Evolutionary conservation across 768 basidiomycete species (phyloP).

Genomic region (Hysterangium stoloniferum): DNA sequence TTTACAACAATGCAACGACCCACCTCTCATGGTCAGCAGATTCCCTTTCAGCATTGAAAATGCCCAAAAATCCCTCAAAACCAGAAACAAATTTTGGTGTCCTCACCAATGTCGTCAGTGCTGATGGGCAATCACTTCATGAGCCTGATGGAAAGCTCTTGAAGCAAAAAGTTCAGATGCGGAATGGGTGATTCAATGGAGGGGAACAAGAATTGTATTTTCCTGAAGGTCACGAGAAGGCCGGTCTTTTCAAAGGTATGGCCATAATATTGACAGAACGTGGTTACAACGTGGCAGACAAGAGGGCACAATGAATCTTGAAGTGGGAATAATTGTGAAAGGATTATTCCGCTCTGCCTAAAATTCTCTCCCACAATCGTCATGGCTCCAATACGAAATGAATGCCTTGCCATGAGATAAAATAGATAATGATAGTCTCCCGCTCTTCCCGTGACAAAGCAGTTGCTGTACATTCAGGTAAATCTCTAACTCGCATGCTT

Average conservation of each 20-base stretch:
- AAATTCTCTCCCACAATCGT: too few species aligned
- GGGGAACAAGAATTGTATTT: slow-evolving; percentile 27
- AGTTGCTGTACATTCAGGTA: too few species aligned
- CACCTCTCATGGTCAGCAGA: not conserved
- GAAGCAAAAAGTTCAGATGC: slow-evolving; percentile 26
- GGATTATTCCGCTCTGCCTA: too few species aligned
- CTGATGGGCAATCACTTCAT: slow-evolving; percentile 13
- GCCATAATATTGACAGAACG: not conserved
- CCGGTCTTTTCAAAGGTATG: slow-evolving; percentile 36
- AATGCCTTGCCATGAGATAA: too few species aligned
- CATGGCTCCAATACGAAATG: too few species aligned
- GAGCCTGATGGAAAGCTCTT: too few species aligned
- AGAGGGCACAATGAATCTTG: too few species aligned
- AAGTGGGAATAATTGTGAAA: too few species aligned
- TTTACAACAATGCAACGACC: not conserved
- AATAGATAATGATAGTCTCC: too few species aligned
- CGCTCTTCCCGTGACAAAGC: too few species aligned
- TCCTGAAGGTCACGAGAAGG: slow-evolving; percentile 15
- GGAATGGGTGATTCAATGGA: slow-evolving; percentile 17
- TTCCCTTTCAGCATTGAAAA: not conserved
- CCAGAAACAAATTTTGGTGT: not conserved
- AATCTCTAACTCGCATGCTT: too few species aligned
- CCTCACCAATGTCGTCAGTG: not conserved
- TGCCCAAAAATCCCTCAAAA: not conserved
- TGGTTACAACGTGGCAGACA: too few species aligned